Conservation (phyloP, 2,329 filamentous ascomycete genomes). For the Teratosphaeria nubilosa region DNA sequence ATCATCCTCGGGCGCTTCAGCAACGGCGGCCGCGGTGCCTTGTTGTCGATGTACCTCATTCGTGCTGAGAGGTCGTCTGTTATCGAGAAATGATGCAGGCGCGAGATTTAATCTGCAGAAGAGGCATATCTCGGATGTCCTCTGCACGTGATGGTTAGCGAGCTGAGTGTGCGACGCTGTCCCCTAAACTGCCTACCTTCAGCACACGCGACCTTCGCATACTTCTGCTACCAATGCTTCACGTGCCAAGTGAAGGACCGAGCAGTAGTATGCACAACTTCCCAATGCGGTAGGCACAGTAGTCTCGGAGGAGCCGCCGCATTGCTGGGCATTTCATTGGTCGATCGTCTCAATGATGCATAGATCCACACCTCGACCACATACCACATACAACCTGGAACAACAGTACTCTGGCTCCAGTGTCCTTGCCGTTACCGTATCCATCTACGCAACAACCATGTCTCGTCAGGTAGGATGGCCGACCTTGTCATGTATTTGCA, state of each 20-base stretch:
- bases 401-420: background rate
- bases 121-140: conserved; percentile 20
- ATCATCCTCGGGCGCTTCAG: background rate
- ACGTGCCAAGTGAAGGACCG: background rate
- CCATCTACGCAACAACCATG: conserved; percentile 6
- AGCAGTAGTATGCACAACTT: background rate
- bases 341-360: background rate
- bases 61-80: background rate
- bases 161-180: background rate
- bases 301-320: background rate
- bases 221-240: background rate
- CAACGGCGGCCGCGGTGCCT: background rate
- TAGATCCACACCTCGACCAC: background rate
- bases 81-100: background rate
- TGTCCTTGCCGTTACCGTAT: background rate
- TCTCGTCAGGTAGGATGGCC: conserved; percentile 14
- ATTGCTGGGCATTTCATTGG: background rate
- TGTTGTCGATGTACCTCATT: background rate
- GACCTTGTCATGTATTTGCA: background rate
- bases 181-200: conserved; percentile 11
- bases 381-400: background rate
- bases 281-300: background rate
- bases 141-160: background rate
- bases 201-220: conserved; percentile 22
- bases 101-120: conserved; percentile 14